Base-by-base conservation (phyloP, 2,329 filamentous ascomycete species). In the Metarhizium anisopliae region DNA sequence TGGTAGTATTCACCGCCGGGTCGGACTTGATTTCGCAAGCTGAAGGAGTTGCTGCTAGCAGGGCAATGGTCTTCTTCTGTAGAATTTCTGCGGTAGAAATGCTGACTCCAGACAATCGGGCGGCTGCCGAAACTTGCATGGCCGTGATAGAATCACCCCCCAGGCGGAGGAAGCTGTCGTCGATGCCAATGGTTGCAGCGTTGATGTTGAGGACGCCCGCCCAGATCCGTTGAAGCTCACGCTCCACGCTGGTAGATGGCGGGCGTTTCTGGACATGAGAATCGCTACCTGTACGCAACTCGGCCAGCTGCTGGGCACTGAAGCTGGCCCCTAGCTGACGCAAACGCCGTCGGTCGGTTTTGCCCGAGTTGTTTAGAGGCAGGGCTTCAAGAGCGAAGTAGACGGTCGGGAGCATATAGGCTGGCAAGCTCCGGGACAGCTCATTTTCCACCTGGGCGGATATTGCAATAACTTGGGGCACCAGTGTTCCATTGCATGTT, bases 81-180 rank as follows among this genome's bases (percentile, higher is more conserved):
- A 35, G 32, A 10, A 35, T 35, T 6, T 35, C 32, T 10, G 32
- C 32, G 32, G 32, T 35, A 6, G 32, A 35, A 7, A 35, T 10
- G 10, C 10, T 2, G 6, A 35, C 2, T 6, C 6, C 6, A 35
- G 4, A 35, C 1, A 10, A 2, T 10, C 32, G 32, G 32, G 4
- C 32, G 10, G 10, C 10, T 6, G 32, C 32, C 6, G 32, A 35
- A 35, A 35, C 32, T 10, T 35, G 32, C 56, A 59, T 60, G 10
- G 59, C 56, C 20, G 49, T 49, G 35, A 60, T 57, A 4, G 55
- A 59, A 29, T 60, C 59, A 20, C 59, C 59, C 1, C 59, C 59
- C n/a, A 59, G 50, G 2, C 50, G 13, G 18, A 60, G 36, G 30
- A 60, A 60, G 55, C 50, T 57, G 36, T 58, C 55, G 36, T 59